phyloP scores from a whole-genome alignment of 1,284 basidiomycete species.

The Marasmius sp. region DNA sequence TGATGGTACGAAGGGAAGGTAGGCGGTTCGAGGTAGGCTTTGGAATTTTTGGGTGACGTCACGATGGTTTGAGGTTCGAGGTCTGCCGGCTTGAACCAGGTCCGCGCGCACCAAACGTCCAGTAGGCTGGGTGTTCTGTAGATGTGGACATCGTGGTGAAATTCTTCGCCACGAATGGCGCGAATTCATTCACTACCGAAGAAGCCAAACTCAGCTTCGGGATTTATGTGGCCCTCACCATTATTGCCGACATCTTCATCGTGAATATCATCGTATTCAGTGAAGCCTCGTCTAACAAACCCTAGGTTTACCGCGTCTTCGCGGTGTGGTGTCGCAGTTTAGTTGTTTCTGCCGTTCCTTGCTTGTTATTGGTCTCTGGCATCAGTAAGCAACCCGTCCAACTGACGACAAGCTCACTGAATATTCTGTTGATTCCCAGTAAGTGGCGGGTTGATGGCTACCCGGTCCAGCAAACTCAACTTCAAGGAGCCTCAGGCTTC shows the following conservation, averaged over 20 bases:
- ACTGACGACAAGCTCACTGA: neutral
- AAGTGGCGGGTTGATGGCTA: constrained; percentile 1
- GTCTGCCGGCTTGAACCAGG: too few species aligned
- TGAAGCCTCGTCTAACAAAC: neutral
- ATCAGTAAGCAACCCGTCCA: neutral
- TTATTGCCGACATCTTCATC: constrained; percentile 13
- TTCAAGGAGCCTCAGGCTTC: neutral
- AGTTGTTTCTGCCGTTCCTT: neutral
- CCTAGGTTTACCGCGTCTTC: constrained; percentile 9
- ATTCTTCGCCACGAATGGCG: constrained; percentile 9
- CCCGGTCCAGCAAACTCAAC: neutral
- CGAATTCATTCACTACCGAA: constrained; percentile 4
- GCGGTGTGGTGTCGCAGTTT: constrained; percentile 3
- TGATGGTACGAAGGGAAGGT: too few species aligned
- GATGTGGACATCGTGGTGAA: constrained; percentile 9
- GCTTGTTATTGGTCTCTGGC: constrained; percentile 1
- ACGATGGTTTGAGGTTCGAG: too few species aligned
- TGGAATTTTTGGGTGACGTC: too few species aligned
- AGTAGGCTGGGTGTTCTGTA: too few species aligned
- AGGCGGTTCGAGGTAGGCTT: too few species aligned
- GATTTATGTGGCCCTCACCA: constrained; percentile 9
- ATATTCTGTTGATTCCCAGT: neutral
- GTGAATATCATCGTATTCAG: neutral
- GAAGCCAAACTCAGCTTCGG: constrained; percentile 10
- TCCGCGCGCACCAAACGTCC: too few species aligned